Conservation (phyloP, 805 yeast species). For the Wickerhamiella kurtzmanii region DNA sequence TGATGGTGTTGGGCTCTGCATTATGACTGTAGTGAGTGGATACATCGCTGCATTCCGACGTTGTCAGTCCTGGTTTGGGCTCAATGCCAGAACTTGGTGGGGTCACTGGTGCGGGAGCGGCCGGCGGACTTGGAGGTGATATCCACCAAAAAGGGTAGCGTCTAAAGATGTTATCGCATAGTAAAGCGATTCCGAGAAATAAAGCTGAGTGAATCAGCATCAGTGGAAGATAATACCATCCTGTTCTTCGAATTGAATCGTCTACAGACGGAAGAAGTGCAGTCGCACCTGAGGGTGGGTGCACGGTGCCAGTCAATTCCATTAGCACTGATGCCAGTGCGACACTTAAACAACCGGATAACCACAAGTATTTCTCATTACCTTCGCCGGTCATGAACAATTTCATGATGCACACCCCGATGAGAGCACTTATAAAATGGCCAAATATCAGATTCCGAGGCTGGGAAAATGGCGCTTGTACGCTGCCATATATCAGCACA, state of each 20-base stretch:
- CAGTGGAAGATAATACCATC: conserved; percentile 54
- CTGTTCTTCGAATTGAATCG: conserved; percentile 32
- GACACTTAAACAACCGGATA: conserved; percentile 45
- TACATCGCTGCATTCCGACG: background rate
- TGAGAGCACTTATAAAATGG: conserved; percentile 37
- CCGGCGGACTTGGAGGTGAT: background rate
- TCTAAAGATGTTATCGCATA: conserved; percentile 41
- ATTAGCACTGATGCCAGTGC: conserved; percentile 40
- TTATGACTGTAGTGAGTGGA: background rate
- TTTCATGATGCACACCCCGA: conserved; percentile 43
- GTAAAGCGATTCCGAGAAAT: conserved; percentile 36
- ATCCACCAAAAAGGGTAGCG: conserved; percentile 45
- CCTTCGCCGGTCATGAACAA: conserved; percentile 34
- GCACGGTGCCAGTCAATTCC: conserved; percentile 43
- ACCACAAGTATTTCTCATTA: conserved; percentile 39
- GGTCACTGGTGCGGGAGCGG: background rate
- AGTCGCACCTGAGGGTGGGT: conserved; percentile 64
- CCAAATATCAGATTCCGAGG: conserved; percentile 49
- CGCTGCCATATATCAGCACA: conserved; percentile 42
- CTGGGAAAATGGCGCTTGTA: conserved; percentile 48
- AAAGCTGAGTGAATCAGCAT: conserved; percentile 39
- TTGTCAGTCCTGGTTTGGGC: no score
- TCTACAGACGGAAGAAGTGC: conserved; percentile 46
- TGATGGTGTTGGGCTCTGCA: background rate
- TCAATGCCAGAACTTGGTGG: background rate